phyloP scores from a whole-genome alignment of 2,329 filamentous ascomycete species.

The Cucurbitaria berberidis region DNA sequence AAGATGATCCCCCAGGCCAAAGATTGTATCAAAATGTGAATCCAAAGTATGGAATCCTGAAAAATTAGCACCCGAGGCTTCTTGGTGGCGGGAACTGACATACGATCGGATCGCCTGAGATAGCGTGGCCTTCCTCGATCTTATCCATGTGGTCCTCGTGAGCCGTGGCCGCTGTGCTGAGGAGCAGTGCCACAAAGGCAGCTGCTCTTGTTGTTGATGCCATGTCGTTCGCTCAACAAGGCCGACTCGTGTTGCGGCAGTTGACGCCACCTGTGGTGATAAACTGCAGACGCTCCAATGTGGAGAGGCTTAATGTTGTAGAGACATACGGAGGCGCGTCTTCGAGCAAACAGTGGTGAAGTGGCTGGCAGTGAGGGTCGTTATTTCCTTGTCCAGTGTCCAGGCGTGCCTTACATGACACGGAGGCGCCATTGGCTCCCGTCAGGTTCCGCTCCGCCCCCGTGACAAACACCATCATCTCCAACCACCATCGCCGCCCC shows the following conservation, averaged over 20 bases:
- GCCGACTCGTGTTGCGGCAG: constrained; percentile 1
- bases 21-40: constrained; percentile 88
- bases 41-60: constrained; percentile 84
- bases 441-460: constrained; percentile 11
- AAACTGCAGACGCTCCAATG: constrained; percentile 21
- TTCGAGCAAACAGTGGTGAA: constrained; percentile 1
- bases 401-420: constrained; percentile 35
- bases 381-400: constrained; percentile 26
- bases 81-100: constrained; percentile 3
- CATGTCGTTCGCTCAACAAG: constrained; percentile 13
- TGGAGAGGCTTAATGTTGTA: constrained; percentile 21
- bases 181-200: constrained; percentile 30
- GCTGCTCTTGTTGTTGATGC: constrained; percentile 13
- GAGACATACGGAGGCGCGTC: constrained; percentile 9
- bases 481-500: constrained; percentile 1
- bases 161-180: constrained; percentile 34
- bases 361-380: constrained; percentile 1
- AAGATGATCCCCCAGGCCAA: constrained; percentile 91
- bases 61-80: constrained; percentile 13
- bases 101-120: constrained; percentile 48
- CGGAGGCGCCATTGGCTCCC: constrained; percentile 30
- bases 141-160: constrained; percentile 52
- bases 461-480: constrained; percentile 9
- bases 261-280: constrained; percentile 7
- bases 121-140: constrained; percentile 47